Evolutionary conservation across 495 filamentous ascomycete species (phyloP).

Genomic region (Penicillium canescens): DNA sequence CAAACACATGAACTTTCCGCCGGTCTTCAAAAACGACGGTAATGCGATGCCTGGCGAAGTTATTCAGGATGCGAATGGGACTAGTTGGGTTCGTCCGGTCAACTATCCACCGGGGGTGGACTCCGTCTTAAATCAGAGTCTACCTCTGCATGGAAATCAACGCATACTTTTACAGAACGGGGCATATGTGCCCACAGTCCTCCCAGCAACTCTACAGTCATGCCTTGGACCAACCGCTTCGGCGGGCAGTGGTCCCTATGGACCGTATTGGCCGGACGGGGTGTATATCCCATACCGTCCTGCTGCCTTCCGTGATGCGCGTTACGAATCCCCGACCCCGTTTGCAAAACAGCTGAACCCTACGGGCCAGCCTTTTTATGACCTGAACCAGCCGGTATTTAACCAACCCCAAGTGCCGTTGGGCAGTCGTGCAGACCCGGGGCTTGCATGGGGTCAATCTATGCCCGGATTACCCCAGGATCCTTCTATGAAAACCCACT

Average conservation of each 20-base stretch:
- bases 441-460: conserved; percentile 34
- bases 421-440: conserved; percentile 22
- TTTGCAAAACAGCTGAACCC: conserved; percentile 22
- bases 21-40: conserved; percentile 43
- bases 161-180: conserved; percentile 46
- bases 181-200: conserved; percentile 62
- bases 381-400: conserved; percentile 30
- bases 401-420: conserved; percentile 27
- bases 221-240: conserved; percentile 70
- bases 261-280: conserved; percentile 78
- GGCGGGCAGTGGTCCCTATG: conserved; percentile 69
- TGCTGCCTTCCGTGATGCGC: conserved; percentile 61
- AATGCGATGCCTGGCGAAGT: conserved; percentile 30
- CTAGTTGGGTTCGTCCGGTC: conserved; percentile 47
- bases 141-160: conserved; percentile 40
- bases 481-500: conserved; percentile 34
- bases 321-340: conserved; percentile 36
- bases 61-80: conserved; percentile 35
- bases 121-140: conserved; percentile 50
- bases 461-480: conserved; percentile 29
- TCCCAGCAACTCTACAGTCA: conserved; percentile 72
- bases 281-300: conserved; percentile 74
- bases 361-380: conserved; percentile 24
- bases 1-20: conserved; percentile 43
- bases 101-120: conserved; percentile 47